Evolutionary conservation across 345 rosid genomes (phyloP).

Genomic region (Mercurialis annua): DNA sequence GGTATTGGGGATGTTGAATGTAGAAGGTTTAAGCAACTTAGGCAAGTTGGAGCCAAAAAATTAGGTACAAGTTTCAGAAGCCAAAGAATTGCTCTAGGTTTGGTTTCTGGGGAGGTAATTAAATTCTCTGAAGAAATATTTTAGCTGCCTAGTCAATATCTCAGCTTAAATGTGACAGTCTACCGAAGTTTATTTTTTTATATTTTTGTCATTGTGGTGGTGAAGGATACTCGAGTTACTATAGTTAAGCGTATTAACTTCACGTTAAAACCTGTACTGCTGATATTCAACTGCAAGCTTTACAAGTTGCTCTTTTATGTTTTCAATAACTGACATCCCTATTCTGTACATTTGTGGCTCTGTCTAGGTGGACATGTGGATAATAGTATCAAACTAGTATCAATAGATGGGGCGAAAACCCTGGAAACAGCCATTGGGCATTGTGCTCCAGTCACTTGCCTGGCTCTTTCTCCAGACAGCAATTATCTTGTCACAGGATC

Average conservation of each 20-base stretch:
- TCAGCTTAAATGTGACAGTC: not conserved
- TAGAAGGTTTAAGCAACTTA: no score
- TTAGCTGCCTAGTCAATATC: no score
- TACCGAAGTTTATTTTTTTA: not conserved
- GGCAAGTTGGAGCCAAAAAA: no score
- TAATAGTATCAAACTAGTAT: slow-evolving; percentile 79
- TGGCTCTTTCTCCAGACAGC: slow-evolving; percentile 86
- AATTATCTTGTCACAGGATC: slow-evolving; percentile 90
- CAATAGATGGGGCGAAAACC: slow-evolving; percentile 88
- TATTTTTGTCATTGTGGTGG: not conserved
- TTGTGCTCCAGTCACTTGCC: slow-evolving; percentile 96
- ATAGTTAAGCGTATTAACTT: not conserved
- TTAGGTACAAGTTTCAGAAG: no score
- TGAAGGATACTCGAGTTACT: no score
- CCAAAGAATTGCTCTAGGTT: no score
- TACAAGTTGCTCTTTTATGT: not conserved
- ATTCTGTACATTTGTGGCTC: not conserved
- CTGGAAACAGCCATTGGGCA: slow-evolving; percentile 85
- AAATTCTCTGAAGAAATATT: no score
- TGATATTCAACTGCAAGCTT: not conserved
- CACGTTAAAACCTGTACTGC: not conserved
- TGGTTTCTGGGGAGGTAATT: no score
- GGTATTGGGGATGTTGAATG: no score
- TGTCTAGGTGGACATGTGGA: slow-evolving; percentile 89
- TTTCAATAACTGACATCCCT: not conserved